phyloP scores from a whole-genome alignment of 768 basidiomycete genomes.

The Sistotremastrum niveocremeum region DNA sequence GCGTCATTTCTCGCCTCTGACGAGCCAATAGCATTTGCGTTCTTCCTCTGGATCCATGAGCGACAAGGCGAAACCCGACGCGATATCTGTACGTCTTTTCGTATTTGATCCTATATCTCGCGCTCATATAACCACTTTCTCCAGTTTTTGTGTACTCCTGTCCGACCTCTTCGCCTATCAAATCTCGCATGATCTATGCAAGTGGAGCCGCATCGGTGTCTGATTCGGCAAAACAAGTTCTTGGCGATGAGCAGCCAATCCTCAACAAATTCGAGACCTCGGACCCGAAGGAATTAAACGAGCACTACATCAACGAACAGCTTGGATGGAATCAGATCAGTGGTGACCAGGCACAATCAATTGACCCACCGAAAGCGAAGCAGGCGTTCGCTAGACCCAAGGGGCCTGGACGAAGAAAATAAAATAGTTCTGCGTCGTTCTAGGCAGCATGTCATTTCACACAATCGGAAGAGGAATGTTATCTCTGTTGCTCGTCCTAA shows the following conservation, averaged over 20 bases:
- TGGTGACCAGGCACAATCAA: slow-evolving; percentile 10
- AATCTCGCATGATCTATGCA: slow-evolving; percentile 82
- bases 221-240: slow-evolving; percentile 33
- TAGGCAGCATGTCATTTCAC: no score
- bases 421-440: slow-evolving; percentile 1
- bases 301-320: slow-evolving; percentile 44
- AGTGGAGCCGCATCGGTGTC: slow-evolving; percentile 48
- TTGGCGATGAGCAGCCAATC: slow-evolving; percentile 19
- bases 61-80: slow-evolving; percentile 27
- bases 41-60: slow-evolving; percentile 52
- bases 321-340: slow-evolving; percentile 25
- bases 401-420: slow-evolving; percentile 48
- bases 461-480: no score
- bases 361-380: slow-evolving; percentile 16
- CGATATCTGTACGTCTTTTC: slow-evolving; percentile 39
- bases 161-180: slow-evolving; percentile 67
- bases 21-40: slow-evolving; percentile 31
- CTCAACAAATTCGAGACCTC: slow-evolving; percentile 70
- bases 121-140: background rate
- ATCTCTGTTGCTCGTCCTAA: no score
- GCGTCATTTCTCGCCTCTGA: slow-evolving; percentile 4
- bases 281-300: slow-evolving; percentile 59
- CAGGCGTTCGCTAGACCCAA: slow-evolving; percentile 56
- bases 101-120: background rate
- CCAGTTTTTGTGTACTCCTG: slow-evolving; percentile 89